Base-by-base conservation (phyloP, 2,329 filamentous ascomycete species). In the Pseudocercospora fijiensis region DNA sequence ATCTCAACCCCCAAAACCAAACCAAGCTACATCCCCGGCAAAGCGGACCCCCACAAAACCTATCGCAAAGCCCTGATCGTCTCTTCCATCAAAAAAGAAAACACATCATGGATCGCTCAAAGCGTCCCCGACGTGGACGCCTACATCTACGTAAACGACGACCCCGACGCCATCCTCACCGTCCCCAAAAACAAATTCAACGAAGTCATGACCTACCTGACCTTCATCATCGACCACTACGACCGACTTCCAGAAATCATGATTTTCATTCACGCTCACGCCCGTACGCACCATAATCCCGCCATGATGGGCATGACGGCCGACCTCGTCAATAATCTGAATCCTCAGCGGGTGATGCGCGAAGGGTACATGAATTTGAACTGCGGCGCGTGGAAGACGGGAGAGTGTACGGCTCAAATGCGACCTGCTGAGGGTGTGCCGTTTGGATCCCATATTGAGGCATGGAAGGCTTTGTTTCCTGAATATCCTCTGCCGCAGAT, bases 201-300 rank as follows among this genome's bases (percentile, higher is more conserved):
- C 28, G 57, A 59, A 52, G 57, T 52, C 33, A 59, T 59, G 57
- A 11, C 57, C 37, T 59, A 59, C 45, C 57, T 59, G 3, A 59
- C 57, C 37, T 59, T 59, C 57, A 47, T 59, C 18, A 59, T 59
- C 41, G 57, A 59, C 57, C 57, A 59, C 28, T 59, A 59, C 57
- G 57, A 59, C 24, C 37, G 45, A n/a, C 57, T 59, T 9, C 57
- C 57, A 11, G 57, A 59, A 13, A 30, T 59, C 57, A 59, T 59
- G 57, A 51, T 59, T 20, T 59, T 59, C 57, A 52, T 59, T 16
- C 57, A 59, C 57, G 57, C 57, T 4, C 57, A 59, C 41, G 41
- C 41, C 13, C 41, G 45, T 16, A 52, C 57, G 18, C 45, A 59
- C 16, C 57, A 59, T 41, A 59, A 59, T 52, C 57, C 57, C 22